Evolutionary conservation across 129 eudicot species (phyloP).

Genomic region (Artemisia tridentata): DNA sequence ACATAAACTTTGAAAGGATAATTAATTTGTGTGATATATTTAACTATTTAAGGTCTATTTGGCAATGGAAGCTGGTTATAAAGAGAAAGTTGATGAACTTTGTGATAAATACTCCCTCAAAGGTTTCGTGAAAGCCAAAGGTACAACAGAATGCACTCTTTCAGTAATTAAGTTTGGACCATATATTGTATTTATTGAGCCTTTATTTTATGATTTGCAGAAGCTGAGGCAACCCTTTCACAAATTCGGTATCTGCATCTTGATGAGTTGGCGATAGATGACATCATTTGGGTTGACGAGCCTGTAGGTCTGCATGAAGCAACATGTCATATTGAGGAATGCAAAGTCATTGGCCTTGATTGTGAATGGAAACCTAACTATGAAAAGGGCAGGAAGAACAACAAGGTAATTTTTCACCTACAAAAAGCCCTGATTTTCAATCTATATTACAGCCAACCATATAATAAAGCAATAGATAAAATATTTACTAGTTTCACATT

Average conservation of each 20-base stretch:
- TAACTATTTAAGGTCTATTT: constrained; percentile 64
- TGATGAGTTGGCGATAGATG: constrained; percentile 64
- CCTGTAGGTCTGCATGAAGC: constrained; percentile 58
- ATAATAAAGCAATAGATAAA: neutral
- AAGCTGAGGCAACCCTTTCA: constrained; percentile 47
- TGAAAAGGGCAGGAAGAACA: constrained; percentile 64
- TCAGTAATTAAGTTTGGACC: neutral
- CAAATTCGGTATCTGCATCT: constrained; percentile 54
- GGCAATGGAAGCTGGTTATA: constrained; percentile 98
- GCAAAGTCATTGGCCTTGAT: constrained; percentile 94
- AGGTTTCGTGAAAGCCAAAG: constrained; percentile 61
- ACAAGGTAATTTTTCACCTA: constrained; percentile 50
- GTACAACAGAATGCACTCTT: constrained; percentile 35
- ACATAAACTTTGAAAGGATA: constrained; percentile 2
- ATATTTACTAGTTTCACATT: neutral
- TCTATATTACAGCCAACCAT: neutral
- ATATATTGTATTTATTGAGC: neutral
- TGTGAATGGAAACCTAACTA: constrained; percentile 98
- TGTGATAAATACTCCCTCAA: constrained; percentile 72
- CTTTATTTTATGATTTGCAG: constrained; percentile 37
- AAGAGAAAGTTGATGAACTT: constrained; percentile 88
- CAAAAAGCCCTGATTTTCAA: neutral
- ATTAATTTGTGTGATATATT: neutral
- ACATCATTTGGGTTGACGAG: constrained; percentile 88
- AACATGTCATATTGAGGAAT: constrained; percentile 58